A percentile compares a stretch with the other conserved stretches of the same genome.
phyloP scores from a whole-genome alignment of 805 yeast genomes.

The Hanseniaspora jakobsenii region DNA sequence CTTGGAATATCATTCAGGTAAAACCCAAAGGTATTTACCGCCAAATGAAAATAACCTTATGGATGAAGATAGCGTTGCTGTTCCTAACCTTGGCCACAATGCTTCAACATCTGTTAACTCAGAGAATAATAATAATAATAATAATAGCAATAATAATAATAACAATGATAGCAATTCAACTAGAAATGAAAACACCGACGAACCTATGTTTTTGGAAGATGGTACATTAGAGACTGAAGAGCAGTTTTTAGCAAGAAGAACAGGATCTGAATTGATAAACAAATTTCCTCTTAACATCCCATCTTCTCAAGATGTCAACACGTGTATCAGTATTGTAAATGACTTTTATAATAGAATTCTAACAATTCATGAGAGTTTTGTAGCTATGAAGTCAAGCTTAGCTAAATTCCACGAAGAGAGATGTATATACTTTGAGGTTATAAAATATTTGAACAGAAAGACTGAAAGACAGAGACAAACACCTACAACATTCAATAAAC shows the following conservation, averaged over 20 bases:
- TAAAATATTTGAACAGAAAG: conserved; percentile 34
- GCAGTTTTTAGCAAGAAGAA: background rate
- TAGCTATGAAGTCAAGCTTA: conserved; percentile 48
- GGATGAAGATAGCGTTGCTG: conserved; percentile 19
- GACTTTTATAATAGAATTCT: conserved; percentile 59
- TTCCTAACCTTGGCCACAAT: no score
- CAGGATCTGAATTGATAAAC: conserved; percentile 13
- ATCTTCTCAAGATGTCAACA: conserved; percentile 39
- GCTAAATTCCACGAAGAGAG: conserved; percentile 60
- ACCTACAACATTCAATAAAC: conserved; percentile 17
- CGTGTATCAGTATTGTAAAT: conserved; percentile 47
- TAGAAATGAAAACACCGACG: conserved; percentile 17
- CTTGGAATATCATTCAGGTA: conserved; percentile 36
- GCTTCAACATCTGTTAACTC: no score
- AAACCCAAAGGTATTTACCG: conserved; percentile 28
- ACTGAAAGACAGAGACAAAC: conserved; percentile 22
- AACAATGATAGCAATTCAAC: conserved; percentile 3
- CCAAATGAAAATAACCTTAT: conserved; percentile 20
- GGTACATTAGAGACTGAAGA: conserved; percentile 10
- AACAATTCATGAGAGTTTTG: conserved; percentile 61
- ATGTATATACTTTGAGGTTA: conserved; percentile 42
- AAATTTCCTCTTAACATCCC: conserved; percentile 23
- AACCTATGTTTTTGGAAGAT: conserved; percentile 18
- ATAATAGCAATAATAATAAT: no score
- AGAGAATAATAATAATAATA: no score